Conservation (phyloP, 306 rosid genomes). For the cucumber (Cucumis sativus) region DNA sequence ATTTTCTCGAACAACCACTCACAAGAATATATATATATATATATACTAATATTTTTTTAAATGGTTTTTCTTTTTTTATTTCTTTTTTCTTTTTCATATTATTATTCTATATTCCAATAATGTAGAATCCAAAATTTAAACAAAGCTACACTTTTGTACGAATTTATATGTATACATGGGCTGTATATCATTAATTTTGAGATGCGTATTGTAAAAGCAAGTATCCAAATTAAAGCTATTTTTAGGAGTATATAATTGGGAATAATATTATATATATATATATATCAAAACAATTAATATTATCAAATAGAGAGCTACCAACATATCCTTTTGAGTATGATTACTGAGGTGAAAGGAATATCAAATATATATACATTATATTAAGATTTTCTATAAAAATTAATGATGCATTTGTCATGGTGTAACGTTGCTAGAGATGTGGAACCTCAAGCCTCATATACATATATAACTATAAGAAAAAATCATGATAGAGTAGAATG, state of each 20-base stretch:
- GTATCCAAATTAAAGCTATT: background rate
- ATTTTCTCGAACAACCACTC: background rate
- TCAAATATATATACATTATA: background rate
- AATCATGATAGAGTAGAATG: too few species aligned
- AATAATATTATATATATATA: background rate
- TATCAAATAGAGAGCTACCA: background rate
- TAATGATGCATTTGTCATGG: background rate
- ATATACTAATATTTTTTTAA: background rate
- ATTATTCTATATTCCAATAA: background rate
- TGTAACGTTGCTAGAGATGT: background rate
- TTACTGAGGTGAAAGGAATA: background rate
- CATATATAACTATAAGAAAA: too few species aligned
- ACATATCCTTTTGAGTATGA: background rate
- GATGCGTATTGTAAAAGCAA: constrained; percentile 3
- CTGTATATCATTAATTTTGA: constrained; percentile 4
- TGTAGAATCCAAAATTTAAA: background rate
- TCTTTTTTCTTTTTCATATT: background rate
- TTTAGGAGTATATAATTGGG: background rate
- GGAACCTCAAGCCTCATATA: too few species aligned
- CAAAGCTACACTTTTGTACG: background rate
- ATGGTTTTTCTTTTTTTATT: background rate
- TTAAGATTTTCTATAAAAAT: background rate
- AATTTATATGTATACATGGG: background rate
- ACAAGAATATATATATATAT: background rate
- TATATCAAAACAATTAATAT: too few species aligned